Percentiles rank a stretch among this genome's conserved stretches.
Evolutionary conservation across 192 early-diverging fungal species (phyloP).

Genomic region (Coemansia sp.): DNA sequence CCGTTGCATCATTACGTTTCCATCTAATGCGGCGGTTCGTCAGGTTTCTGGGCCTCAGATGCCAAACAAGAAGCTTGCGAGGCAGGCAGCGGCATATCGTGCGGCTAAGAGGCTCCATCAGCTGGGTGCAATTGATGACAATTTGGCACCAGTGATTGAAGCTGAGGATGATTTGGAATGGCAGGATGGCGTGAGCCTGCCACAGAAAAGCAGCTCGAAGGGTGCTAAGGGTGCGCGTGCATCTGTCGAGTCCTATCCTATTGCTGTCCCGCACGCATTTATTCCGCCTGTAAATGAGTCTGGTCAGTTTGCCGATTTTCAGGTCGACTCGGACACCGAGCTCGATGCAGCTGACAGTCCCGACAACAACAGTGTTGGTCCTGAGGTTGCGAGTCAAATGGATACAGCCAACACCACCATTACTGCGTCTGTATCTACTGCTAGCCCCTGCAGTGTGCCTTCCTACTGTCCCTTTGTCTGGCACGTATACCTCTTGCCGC

Average conservation of each 20-base stretch:
- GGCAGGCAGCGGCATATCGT: conserved; percentile 68
- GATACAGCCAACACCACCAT: not conserved
- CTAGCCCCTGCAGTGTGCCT: not conserved
- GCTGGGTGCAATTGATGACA: conserved; percentile 69
- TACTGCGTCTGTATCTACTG: not conserved
- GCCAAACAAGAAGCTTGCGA: conserved; percentile 63
- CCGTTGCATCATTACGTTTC: conserved; percentile 59
- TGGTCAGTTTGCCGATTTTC: not conserved
- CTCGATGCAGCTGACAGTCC: not conserved
- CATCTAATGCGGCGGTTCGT: conserved; percentile 64
- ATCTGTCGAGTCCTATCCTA: conserved; percentile 20
- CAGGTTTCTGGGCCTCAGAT: conserved; percentile 54
- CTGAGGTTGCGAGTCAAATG: not conserved
- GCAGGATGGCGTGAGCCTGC: not conserved
- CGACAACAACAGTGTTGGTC: not conserved
- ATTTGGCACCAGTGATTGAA: conserved; percentile 61
- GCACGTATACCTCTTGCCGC: conserved; percentile 25
- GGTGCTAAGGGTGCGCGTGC: conserved; percentile 27
- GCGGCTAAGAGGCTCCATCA: conserved; percentile 69
- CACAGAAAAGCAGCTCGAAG: not conserved
- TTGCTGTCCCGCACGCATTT: conserved; percentile 16
- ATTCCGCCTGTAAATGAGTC: conserved; percentile 3
- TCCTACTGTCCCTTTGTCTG: conserved; percentile 23
- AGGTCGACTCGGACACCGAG: not conserved
- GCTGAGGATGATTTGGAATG: conserved; percentile 12